These are phyloP conservation scores for Alternaria burnsii DNA, from an alignment of 2,329 filamentous ascomycete genomes.

Conservation along the genomic window DNA sequence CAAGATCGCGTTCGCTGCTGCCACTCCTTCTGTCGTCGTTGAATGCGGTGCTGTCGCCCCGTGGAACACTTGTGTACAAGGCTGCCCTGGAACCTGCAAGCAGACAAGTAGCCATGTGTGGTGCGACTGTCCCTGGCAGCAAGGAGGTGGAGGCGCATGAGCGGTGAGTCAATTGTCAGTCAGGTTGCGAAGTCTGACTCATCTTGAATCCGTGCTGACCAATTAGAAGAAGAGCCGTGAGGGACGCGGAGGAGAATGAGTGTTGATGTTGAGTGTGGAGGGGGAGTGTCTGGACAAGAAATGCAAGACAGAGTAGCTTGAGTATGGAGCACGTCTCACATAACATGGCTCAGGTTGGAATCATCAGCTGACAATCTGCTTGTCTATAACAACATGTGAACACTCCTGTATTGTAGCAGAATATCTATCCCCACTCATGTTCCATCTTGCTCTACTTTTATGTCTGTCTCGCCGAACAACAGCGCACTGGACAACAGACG, in stretches of 20 bases:
- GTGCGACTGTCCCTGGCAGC: neutral
- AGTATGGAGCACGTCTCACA: too few species aligned
- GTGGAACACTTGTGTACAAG: neutral
- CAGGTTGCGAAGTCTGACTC: neutral
- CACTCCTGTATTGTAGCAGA: too few species aligned
- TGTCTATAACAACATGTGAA: too few species aligned
- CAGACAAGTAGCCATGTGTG: neutral
- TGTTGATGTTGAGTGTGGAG: neutral
- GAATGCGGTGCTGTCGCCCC: neutral
- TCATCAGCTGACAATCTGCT: too few species aligned
- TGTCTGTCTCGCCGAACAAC: too few species aligned
- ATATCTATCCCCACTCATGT: too few species aligned
- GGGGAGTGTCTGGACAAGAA: neutral
- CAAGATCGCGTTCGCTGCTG: neutral
- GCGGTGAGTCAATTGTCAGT: neutral
- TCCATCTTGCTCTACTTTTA: too few species aligned
- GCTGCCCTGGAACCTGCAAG: neutral
- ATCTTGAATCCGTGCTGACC: neutral
- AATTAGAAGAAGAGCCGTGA: neutral
- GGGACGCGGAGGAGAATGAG: too few species aligned
- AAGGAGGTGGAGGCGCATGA: neutral
- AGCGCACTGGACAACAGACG: too few species aligned
- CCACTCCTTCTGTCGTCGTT: neutral
- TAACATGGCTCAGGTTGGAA: too few species aligned
- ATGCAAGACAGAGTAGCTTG: neutral